These are phyloP conservation scores for Piromyces finnis DNA, from an alignment of 192 early-diverging fungal genomes.

Conservation along the genomic window DNA sequence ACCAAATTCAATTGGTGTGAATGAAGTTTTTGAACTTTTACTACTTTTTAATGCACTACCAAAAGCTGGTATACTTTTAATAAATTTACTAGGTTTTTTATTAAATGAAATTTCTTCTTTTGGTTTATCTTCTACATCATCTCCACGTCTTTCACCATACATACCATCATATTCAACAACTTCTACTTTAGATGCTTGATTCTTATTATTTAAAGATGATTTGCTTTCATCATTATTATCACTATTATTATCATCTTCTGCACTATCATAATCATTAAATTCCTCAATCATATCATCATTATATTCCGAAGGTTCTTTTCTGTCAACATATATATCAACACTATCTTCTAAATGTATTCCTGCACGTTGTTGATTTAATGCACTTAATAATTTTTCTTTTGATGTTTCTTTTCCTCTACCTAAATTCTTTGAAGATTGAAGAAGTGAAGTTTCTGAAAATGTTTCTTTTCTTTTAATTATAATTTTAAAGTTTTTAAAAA, in stretches of 20 bases:
- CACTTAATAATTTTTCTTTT: constrained; percentile 16
- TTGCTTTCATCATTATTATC: background rate
- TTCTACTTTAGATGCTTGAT: constrained; percentile 5
- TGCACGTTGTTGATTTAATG: constrained; percentile 20
- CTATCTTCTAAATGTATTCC: constrained; percentile 14
- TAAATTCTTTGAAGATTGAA: constrained; percentile 18
- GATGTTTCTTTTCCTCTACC: constrained; percentile 7
- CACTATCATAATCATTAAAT: constrained; percentile 2
- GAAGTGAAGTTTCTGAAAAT: constrained; percentile 12
- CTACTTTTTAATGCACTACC: constrained; percentile 11
- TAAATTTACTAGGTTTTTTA: background rate
- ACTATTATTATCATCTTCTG: background rate
- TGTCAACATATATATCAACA: constrained; percentile 10
- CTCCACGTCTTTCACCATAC: constrained; percentile 1
- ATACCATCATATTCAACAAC: constrained; percentile 2
- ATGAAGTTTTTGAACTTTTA: background rate
- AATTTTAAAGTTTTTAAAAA: too few species aligned
- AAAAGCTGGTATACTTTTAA: constrained; percentile 6
- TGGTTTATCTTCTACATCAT: background rate
- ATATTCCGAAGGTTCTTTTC: constrained; percentile 4
- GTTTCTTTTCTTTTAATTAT: constrained; percentile 5
- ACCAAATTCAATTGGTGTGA: background rate
- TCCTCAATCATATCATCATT: constrained; percentile 4
- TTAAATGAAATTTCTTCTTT: background rate
- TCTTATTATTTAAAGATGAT: background rate